These are phyloP conservation scores for Fusarium tanahbumbuense DNA, from an alignment of 2,329 filamentous ascomycete genomes.

Conservation along the genomic window DNA sequence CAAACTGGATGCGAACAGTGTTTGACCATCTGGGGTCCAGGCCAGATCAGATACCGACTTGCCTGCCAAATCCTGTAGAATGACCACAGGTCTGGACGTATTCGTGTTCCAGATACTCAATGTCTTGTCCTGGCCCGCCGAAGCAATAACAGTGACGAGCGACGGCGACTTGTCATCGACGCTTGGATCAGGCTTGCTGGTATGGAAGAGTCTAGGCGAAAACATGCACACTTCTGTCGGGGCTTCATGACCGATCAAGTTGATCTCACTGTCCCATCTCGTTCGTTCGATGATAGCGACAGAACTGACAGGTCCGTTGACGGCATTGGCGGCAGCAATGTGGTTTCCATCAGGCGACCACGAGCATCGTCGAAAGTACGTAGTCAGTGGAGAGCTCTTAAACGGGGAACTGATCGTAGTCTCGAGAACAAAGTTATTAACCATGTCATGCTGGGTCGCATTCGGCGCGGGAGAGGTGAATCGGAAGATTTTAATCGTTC, in stretches of 20 bases:
- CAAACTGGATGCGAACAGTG: constrained; percentile 84
- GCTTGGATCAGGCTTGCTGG: constrained; percentile 70
- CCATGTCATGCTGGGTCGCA: constrained; percentile 92
- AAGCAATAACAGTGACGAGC: constrained; percentile 92
- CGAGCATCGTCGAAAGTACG: constrained; percentile 95
- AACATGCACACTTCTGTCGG: constrained; percentile 98
- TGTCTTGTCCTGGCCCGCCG: constrained; percentile 95
- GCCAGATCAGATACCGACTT: constrained; percentile 96
- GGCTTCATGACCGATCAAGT: constrained; percentile 95
- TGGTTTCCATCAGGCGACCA: constrained; percentile 98
- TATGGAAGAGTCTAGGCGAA: constrained; percentile 88
- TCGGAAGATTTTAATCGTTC: constrained; percentile 95
- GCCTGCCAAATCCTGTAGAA: constrained; percentile 85
- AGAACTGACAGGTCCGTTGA: constrained; percentile 96
- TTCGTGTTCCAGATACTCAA: constrained; percentile 98
- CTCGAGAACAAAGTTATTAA: constrained; percentile 96
- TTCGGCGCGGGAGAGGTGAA: constrained; percentile 93
- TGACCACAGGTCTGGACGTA: constrained; percentile 88
- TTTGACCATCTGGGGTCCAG: constrained; percentile 93
- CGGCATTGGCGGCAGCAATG: constrained; percentile 95
- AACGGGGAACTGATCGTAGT: constrained; percentile 92
- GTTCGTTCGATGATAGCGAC: constrained; percentile 95
- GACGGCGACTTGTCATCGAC: constrained; percentile 57
- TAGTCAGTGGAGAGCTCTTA: constrained; percentile 90
- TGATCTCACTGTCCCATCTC: constrained; percentile 96